Base-by-base conservation (phyloP, 129 eudicot genomes). In the Calendula officinalis region DNA sequence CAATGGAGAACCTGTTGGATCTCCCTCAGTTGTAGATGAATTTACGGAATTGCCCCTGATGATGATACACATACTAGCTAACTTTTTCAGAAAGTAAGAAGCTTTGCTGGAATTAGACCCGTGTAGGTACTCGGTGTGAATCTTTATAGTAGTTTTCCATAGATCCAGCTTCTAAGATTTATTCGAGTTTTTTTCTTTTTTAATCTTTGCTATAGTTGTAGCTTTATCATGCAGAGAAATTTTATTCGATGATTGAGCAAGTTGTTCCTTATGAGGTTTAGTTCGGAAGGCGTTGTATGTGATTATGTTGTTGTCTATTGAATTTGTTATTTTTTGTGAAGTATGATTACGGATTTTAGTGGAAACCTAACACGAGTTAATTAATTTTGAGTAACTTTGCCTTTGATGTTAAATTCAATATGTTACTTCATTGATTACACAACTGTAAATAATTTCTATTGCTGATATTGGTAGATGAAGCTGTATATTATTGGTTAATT, bases 21-120 rank as follows among this genome's bases (percentile, higher is more conserved):
- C 83, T 80, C 44, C 74, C 92, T 73, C 92, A 90, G 73, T 60
- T 90, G 95, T 90, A 84, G 80, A 86, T 76, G 76, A 79, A 68
- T 41, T 81, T 70, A 69, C 75, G 68, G 70, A 35, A 72, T 74
- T 67, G 74, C 74, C 55, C 59, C 2, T 22, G 30, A 49, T 64
- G 81, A 62, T 76, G 79, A 48, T 47, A 62, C 38, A 16, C 62
- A 57, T 38, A 62, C 76, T 44, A 48, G 54, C 75, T 49, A 61
- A 63, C 71, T 39, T 42, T 39, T 65, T 36, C 49, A 16, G 49
- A 60, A 71, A 67, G 73, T 61, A 68, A 71, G 74, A 51, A 66
- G 35, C 60, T 44, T 68, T 71, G 64, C 67, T 66, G 77, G 64
- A 78, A 67, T 68, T 77, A 80, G 65, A 63, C 45, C 65, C 10